phyloP scores from a whole-genome alignment of 2,329 filamentous ascomycete species.

The Aspergillus udagawae region DNA sequence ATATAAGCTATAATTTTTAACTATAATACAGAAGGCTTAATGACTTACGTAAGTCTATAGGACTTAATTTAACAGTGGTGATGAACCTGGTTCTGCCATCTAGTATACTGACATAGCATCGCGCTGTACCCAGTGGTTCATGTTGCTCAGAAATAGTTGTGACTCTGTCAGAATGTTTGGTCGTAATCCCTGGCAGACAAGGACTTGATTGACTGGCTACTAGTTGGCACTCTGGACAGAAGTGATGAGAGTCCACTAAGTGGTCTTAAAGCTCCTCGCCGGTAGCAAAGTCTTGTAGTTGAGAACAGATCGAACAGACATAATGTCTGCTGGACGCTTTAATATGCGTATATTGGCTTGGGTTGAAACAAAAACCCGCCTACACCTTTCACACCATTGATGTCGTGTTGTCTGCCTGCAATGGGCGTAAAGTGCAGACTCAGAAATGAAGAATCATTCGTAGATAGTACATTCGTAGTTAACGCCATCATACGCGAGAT shows the following conservation, averaged over 20 bases:
- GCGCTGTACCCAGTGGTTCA: no score
- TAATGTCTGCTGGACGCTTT: constrained; percentile 9
- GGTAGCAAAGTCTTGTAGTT: constrained; percentile 9
- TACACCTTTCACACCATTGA: constrained; percentile 11
- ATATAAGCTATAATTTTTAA: no score
- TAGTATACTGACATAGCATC: no score
- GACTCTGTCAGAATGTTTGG: no score
- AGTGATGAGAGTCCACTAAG: constrained; percentile 8
- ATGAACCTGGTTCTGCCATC: no score
- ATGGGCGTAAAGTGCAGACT: constrained; percentile 6
- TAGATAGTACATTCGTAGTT: neutral
- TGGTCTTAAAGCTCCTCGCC: constrained; percentile 11
- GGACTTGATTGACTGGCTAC: no score
- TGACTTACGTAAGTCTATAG: no score
- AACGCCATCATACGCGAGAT: neutral
- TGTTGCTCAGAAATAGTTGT: no score
- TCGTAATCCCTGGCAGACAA: no score
- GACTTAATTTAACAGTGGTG: no score
- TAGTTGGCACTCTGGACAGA: constrained; percentile 3
- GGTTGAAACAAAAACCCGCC: constrained; percentile 8
- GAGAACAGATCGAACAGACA: constrained; percentile 10
- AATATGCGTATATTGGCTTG: constrained; percentile 9
- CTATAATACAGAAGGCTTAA: no score
- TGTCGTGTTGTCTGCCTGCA: constrained; percentile 7
- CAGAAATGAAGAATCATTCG: neutral